Evolutionary conservation across 306 rosid species (phyloP).

Genomic region (Canavalia gladiata): DNA sequence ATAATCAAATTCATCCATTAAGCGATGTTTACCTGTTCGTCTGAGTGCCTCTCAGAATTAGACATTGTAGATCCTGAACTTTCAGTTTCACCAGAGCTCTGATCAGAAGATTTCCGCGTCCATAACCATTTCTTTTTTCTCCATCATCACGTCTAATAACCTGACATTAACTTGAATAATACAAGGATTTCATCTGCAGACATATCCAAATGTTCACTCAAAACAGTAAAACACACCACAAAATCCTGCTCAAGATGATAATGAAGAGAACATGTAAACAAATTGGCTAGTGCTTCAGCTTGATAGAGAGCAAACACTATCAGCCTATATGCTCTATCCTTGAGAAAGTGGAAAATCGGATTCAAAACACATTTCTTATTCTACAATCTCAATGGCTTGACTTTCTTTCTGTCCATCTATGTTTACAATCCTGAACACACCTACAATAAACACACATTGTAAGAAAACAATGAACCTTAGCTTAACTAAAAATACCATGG

Average conservation of each 20-base stretch:
- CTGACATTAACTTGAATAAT: slow-evolving; percentile 46
- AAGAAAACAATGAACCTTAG: slow-evolving; percentile 23
- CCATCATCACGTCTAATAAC: slow-evolving; percentile 57
- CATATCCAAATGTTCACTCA: slow-evolving; percentile 21
- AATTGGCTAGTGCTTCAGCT: slow-evolving; percentile 11
- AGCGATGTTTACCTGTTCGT: slow-evolving; percentile 61
- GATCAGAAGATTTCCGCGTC: slow-evolving; percentile 66
- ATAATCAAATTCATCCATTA: neutral
- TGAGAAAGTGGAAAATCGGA: neutral
- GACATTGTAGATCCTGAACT: slow-evolving; percentile 70
- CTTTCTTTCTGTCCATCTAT: neutral
- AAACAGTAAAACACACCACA: slow-evolving; percentile 24
- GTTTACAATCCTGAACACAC: neutral
- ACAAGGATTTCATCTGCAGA: slow-evolving; percentile 43
- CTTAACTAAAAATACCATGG: neutral
- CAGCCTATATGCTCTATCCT: neutral
- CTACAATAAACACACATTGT: neutral
- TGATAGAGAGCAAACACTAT: slow-evolving; percentile 12
- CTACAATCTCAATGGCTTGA: neutral
- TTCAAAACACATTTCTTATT: neutral
- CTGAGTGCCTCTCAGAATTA: slow-evolving; percentile 64
- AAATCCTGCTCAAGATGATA: slow-evolving; percentile 13
- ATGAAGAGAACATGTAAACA: slow-evolving; percentile 26
- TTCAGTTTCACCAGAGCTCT: slow-evolving; percentile 52
- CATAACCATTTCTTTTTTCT: slow-evolving; percentile 65